Evolutionary conservation across 495 filamentous ascomycete genomes (phyloP).

Genomic region (Penicillium goetzii): DNA sequence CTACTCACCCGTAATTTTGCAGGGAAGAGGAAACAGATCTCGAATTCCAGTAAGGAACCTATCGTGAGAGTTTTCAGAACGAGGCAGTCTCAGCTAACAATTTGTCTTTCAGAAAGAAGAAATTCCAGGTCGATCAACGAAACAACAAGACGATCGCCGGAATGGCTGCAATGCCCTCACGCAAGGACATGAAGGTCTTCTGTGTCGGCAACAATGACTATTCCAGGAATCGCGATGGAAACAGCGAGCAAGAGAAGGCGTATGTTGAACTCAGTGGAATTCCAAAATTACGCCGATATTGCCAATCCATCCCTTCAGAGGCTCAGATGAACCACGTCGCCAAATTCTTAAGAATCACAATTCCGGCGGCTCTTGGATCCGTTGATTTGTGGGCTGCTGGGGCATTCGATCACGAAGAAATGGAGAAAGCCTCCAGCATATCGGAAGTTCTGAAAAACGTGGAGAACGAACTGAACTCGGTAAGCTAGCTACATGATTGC

Average conservation of each 20-base stretch:
- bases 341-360: slow-evolving; percentile 25
- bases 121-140: slow-evolving; percentile 12
- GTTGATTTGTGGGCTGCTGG: slow-evolving; percentile 28
- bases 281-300: slow-evolving; percentile 33
- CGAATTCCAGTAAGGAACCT: slow-evolving; percentile 21
- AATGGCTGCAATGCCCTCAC: slow-evolving; percentile 4
- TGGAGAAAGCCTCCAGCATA: background rate
- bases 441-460: background rate
- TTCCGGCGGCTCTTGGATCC: slow-evolving; percentile 32
- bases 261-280: slow-evolving; percentile 38
- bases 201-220: slow-evolving; percentile 44
- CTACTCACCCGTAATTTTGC: too few species aligned
- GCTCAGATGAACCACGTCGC: slow-evolving; percentile 26
- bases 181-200: slow-evolving; percentile 26
- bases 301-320: slow-evolving; percentile 36
- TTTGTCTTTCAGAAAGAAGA: background rate
- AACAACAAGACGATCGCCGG: slow-evolving; percentile 14
- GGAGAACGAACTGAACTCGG: background rate
- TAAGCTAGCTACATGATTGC: slow-evolving; percentile 8
- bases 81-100: background rate
- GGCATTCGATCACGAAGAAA: background rate
- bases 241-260: slow-evolving; percentile 6
- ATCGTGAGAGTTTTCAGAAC: background rate
- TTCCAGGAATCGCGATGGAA: slow-evolving; percentile 15
- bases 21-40: slow-evolving; percentile 11